Evolutionary conservation across 1,284 basidiomycete species (phyloP), one percentile per base, ranked within the genome.

Genomic region (Apiotrichum porosum): DNA sequence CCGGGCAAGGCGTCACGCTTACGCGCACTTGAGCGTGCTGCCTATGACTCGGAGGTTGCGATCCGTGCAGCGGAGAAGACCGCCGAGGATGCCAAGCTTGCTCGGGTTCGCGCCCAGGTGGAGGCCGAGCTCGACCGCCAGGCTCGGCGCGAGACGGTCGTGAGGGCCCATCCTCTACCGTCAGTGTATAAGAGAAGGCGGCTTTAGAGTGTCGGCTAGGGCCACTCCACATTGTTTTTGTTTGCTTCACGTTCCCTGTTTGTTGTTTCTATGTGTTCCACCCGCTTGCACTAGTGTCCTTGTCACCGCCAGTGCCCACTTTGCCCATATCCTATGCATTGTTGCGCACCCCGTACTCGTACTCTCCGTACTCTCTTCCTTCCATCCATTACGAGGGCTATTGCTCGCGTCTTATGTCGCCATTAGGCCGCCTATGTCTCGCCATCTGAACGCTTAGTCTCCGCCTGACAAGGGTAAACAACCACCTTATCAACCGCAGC

Each of bases 131-230:
- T 44, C 24, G 61, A 62, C 38, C 28, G 35, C 43, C 21, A 45
- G 43, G 47, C 42, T 15, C 58, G 67, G 38, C 58, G 54, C 36
- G 57, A 58, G 46, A 62, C 59, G 9, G 57, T 67, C 9, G 52
- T 66, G 18, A 56, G 64, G 42, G 60, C 67, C 1, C 52, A 58
- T 18, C 64, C 62, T 12, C 44, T 69, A 33, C 67, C 67, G n/a
- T n/a, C n/a, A n/a, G n/a, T n/a, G n/a, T n/a, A n/a, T n/a, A n/a
- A n/a, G n/a, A n/a, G n/a, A n/a, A n/a, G n/a, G n/a, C n/a, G n/a
- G n/a, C n/a, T n/a, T n/a, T n/a, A n/a, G n/a, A n/a, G n/a, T n/a
- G n/a, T n/a, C n/a, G n/a, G n/a, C n/a, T n/a, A n/a, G n/a, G n/a
- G n/a, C n/a, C n/a, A n/a, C n/a, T n/a, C n/a, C n/a, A n/a, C n/a